Percentiles rank a stretch among this genome's conserved stretches.
Conservation (phyloP, 495 filamentous ascomycete genomes). For the Xylaria curta region DNA sequence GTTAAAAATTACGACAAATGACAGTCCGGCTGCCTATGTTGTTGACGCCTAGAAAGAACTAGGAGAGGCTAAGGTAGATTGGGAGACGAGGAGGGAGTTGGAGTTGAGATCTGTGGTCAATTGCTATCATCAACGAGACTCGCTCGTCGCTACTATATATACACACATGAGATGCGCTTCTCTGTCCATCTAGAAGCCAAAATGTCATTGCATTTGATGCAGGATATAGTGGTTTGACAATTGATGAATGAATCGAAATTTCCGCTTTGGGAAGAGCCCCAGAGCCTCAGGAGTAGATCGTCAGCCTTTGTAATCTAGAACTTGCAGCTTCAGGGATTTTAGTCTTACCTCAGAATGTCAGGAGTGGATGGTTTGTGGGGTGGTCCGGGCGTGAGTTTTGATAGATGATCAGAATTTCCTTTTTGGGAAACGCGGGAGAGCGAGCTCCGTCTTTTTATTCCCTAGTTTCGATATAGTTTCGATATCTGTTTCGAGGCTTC, state of each 20-base stretch:
- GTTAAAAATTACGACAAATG: neutral
- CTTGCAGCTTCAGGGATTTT: neutral
- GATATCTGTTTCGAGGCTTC: neutral
- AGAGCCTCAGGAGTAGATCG: neutral
- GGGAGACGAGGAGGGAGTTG: neutral
- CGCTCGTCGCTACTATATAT: conserved; percentile 2
- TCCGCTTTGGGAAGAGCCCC: conserved; percentile 1
- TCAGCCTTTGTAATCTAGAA: neutral
- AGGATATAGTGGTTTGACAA: neutral
- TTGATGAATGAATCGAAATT: conserved; percentile 22
- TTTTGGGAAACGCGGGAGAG: conserved; percentile 22
- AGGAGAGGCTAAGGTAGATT: neutral
- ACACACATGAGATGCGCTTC: neutral
- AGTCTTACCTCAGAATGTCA: neutral
- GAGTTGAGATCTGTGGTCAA: neutral
- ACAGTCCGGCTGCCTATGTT: conserved; percentile 13
- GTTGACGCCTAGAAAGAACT: neutral
- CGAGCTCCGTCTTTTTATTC: no score
- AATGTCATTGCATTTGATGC: neutral
- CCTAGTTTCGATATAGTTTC: neutral
- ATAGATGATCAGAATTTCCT: conserved; percentile 32
- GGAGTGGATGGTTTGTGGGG: neutral
- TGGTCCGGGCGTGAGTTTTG: neutral
- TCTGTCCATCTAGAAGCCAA: neutral
- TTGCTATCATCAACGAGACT: neutral